Evolutionary conservation across 805 yeast genomes (phyloP).

Genomic region (Kodamaea hsintzibuensis): DNA sequence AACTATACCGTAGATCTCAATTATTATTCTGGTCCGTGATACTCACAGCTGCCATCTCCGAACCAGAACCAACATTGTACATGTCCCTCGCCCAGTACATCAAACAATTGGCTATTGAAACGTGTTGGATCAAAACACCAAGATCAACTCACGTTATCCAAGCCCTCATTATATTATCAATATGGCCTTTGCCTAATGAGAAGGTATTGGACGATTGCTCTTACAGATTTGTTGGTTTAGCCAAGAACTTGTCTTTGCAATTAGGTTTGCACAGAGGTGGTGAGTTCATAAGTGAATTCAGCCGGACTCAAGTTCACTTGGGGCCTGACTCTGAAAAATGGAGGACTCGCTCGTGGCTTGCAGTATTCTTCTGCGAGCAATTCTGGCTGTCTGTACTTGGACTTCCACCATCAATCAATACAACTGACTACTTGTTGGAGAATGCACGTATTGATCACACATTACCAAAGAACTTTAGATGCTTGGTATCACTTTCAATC

Average conservation of each 20-base stretch:
- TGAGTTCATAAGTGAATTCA: constrained; percentile 84
- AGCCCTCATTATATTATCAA: constrained; percentile 77
- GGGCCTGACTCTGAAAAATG: constrained; percentile 87
- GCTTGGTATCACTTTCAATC: constrained; percentile 69
- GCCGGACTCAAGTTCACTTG: constrained; percentile 83
- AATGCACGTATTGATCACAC: constrained; percentile 66
- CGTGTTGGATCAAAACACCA: constrained; percentile 92
- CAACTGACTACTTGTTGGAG: constrained; percentile 76
- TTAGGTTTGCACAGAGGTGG: constrained; percentile 87
- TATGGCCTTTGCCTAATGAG: constrained; percentile 93
- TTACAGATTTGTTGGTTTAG: constrained; percentile 83
- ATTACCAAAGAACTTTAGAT: constrained; percentile 70
- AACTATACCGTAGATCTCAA: constrained; percentile 80
- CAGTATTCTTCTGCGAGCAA: constrained; percentile 84
- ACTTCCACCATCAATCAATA: constrained; percentile 80
- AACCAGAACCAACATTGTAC: constrained; percentile 83
- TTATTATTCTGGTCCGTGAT: constrained; percentile 89
- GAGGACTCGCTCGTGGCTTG: constrained; percentile 93
- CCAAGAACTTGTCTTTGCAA: constrained; percentile 80
- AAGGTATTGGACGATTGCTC: constrained; percentile 91
- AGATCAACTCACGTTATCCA: constrained; percentile 92
- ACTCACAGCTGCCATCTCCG: constrained; percentile 81
- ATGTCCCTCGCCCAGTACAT: constrained; percentile 72
- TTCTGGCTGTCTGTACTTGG: constrained; percentile 89
- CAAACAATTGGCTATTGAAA: constrained; percentile 84